A percentile compares a stretch with the other conserved stretches of the same genome.
Evolutionary conservation across 2,329 filamentous ascomycete genomes (phyloP).

Genomic region (Phialophora chinensis): DNA sequence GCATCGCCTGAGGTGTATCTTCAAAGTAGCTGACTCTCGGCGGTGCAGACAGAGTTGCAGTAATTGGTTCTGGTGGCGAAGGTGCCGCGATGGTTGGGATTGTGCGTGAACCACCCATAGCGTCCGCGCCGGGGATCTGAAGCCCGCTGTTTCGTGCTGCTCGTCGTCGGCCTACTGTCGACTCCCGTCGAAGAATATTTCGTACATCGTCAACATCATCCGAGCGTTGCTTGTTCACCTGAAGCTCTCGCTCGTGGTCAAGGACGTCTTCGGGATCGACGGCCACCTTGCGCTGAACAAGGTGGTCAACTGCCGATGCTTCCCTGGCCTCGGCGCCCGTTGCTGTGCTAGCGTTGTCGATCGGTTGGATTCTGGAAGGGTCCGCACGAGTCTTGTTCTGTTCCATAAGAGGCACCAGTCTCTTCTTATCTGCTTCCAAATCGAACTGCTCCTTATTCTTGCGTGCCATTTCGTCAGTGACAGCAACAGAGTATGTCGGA

Average conservation of each 20-base stretch:
- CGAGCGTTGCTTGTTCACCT: constrained; percentile 35
- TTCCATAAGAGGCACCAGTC: constrained; percentile 63
- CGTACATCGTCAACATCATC: constrained; percentile 39
- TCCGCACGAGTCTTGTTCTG: constrained; percentile 18
- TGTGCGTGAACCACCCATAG: constrained; percentile 27
- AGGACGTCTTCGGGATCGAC: constrained; percentile 32
- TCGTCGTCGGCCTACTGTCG: constrained; percentile 49
- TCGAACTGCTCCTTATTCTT: constrained; percentile 66
- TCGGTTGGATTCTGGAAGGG: constrained; percentile 15
- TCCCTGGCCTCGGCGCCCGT: constrained; percentile 34
- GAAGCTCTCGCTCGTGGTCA: constrained; percentile 30
- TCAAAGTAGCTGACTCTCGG: constrained; percentile 37
- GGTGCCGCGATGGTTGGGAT: constrained; percentile 34
- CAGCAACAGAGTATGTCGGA: constrained; percentile 79
- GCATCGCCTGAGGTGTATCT: constrained; percentile 27
- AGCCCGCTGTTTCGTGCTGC: constrained; percentile 38
- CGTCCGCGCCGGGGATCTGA: constrained; percentile 14
- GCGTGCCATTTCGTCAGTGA: constrained; percentile 71
- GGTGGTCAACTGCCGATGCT: constrained; percentile 26
- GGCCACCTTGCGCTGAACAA: constrained; percentile 31
- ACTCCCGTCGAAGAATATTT: constrained; percentile 45
- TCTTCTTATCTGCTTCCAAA: constrained; percentile 66
- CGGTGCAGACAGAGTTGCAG: constrained; percentile 15
- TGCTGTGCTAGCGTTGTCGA: constrained; percentile 11
- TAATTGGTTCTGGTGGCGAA: constrained; percentile 30